Base-by-base conservation (phyloP, 2,329 filamentous ascomycete species). In the Talaromyces atroroseus region DNA sequence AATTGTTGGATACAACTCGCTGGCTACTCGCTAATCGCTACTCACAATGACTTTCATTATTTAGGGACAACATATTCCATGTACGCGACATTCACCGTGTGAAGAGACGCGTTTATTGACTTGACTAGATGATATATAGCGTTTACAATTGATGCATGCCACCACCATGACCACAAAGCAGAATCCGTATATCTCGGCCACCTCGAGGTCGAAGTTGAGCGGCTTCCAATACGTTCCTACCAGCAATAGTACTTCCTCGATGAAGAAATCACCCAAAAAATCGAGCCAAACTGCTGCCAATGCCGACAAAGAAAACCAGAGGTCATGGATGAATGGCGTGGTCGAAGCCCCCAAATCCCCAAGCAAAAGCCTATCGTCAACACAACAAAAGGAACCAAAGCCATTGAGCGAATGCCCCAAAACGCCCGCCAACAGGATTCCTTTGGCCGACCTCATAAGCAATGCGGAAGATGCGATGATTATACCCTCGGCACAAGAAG, bases 401-500 rank as follows among this genome's bases (percentile, higher is more conserved):
- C 59, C 59, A 1, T 53, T 58, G 50, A 72, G 68, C 52, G 71
- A 73, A 58, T 74, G 73, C 50, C 83, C 83, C 2, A 82, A 82
- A 42, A 86, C 83, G 14, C 82, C 83, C 2, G 79, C 78, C 23
- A 80, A 82, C 45, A 74, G 81, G 55, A 76, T 85, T 40, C 81
- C 82, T 23, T 71, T 86, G 12, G 81, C 81, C 32, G 82, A 85
- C 59, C 71, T 86, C 32, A 82, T 86, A 47, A 81, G 81, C 60
- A 83, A 84, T 65, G 77, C 78, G 49, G 82, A 85, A 66, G 81
- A 84, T 63, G 76, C 76, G 10, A 74, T 77, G 38, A 78, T 75
- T 61, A 73, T 74, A 57, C 72, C 73, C n/a, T 71, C 74, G 24
- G 74, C 73, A 52, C 74, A 78, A 20, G 69, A 74, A n/a, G 66